phyloP scores from a whole-genome alignment of 305 asterid species.

The Fraxinus greggii region DNA sequence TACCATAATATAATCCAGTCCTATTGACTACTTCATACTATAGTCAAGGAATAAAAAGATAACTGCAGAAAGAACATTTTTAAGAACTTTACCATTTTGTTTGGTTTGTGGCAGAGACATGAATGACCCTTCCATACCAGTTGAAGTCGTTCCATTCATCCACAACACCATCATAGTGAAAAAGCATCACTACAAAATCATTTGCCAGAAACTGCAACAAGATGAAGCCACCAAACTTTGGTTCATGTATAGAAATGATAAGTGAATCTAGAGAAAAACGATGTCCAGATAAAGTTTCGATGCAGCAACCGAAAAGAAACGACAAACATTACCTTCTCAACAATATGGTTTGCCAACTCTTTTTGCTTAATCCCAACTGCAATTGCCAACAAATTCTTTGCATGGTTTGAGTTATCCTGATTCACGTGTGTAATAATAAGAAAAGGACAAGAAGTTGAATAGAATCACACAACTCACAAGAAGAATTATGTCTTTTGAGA shows the following conservation, averaged over 20 bases:
- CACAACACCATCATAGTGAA: conserved; percentile 84
- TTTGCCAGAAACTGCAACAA: conserved; percentile 65
- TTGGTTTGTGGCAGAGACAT: conserved; percentile 71
- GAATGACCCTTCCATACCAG: conserved; percentile 70
- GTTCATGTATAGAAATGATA: background rate
- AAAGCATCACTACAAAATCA: conserved; percentile 80
- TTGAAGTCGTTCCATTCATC: conserved; percentile 74
- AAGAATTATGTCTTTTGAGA: background rate
- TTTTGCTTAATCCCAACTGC: conserved; percentile 88
- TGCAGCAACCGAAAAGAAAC: background rate
- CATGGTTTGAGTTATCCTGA: conserved; percentile 41
- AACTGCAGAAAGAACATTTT: background rate
- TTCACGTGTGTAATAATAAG: conserved; percentile 6
- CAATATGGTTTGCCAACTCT: conserved; percentile 55
- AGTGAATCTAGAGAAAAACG: background rate
- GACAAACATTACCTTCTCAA: conserved; percentile 55
- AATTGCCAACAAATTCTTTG: conserved; percentile 61
- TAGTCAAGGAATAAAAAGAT: background rate
- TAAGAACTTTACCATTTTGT: conserved; percentile 63
- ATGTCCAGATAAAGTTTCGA: background rate
- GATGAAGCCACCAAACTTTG: background rate
- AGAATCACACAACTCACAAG: background rate
- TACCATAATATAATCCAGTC: background rate
- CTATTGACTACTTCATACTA: background rate
- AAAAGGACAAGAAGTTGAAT: background rate